These are phyloP conservation scores for Suillus brevipes DNA, from an alignment of 768 basidiomycete genomes.

Conservation along the genomic window DNA sequence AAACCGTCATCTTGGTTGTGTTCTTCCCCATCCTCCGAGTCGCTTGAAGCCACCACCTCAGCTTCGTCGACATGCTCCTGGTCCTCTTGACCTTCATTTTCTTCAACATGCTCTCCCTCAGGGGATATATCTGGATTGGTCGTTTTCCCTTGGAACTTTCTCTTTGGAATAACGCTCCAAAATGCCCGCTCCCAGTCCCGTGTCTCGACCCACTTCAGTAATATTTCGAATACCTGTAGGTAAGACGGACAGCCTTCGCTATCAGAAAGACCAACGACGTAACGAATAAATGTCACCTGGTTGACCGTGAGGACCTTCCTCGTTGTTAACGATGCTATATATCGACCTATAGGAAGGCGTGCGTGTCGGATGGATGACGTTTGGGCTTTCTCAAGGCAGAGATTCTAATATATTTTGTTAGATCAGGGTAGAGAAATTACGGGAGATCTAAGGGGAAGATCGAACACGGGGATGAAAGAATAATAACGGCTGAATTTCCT, in stretches of 20 bases:
- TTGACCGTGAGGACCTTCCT: slow-evolving; percentile 98
- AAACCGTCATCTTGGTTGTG: slow-evolving; percentile 12
- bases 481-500: neutral
- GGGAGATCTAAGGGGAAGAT: slow-evolving; percentile 4
- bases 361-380: slow-evolving; percentile 77
- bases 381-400: slow-evolving; percentile 86
- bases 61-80: slow-evolving; percentile 19
- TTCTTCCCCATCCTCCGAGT: slow-evolving; percentile 11
- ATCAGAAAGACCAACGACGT: slow-evolving; percentile 7
- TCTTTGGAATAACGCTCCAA: slow-evolving; percentile 84
- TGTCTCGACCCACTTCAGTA: slow-evolving; percentile 85
- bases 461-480: neutral
- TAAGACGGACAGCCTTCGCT: neutral
- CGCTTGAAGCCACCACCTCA: slow-evolving; percentile 12
- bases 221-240: slow-evolving; percentile 77
- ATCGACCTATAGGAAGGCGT: slow-evolving; percentile 92
- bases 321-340: slow-evolving; percentile 78
- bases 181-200: slow-evolving; percentile 86
- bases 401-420: slow-evolving; percentile 52
- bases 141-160: slow-evolving; percentile 66
- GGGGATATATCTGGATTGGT: slow-evolving; percentile 26
- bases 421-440: slow-evolving; percentile 15
- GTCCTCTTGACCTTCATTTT: slow-evolving; percentile 20
- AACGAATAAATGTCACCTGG: slow-evolving; percentile 48
- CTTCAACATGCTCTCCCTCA: slow-evolving; percentile 12